Conservation (phyloP, 202 grass and related monocot species). For the Setaria viridis region DNA sequence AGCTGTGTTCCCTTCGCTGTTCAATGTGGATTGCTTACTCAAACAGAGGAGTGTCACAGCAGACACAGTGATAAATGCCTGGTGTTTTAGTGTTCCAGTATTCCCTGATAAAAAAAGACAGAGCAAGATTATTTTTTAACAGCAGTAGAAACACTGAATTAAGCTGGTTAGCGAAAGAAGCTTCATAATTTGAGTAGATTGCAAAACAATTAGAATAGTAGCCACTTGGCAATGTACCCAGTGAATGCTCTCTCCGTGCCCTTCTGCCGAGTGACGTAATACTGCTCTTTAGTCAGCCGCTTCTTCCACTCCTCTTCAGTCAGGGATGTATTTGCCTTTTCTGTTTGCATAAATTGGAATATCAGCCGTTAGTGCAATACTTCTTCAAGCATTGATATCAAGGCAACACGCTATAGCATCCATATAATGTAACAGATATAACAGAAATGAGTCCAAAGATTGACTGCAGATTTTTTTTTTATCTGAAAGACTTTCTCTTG, state of each 20-base stretch:
- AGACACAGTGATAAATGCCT: conserved; percentile 76
- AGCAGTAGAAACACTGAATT: background rate
- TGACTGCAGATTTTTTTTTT: background rate
- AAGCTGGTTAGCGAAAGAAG: background rate
- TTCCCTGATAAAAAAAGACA: conserved; percentile 63
- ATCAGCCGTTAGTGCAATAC: conserved; percentile 3
- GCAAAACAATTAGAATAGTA: conserved; percentile 15
- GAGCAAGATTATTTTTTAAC: conserved; percentile 28
- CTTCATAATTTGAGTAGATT: conserved; percentile 28
- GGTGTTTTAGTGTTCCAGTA: conserved; percentile 82
- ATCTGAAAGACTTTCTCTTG: background rate
- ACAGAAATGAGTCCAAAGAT: background rate
- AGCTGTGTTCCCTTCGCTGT: background rate
- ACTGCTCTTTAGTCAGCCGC: conserved; percentile 71
- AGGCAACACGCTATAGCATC: background rate
- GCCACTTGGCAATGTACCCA: conserved; percentile 57
- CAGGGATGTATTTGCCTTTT: conserved; percentile 46
- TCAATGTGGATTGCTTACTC: conserved; percentile 58
- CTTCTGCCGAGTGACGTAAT: conserved; percentile 80
- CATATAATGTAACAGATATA: background rate
- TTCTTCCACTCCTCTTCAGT: conserved; percentile 86
- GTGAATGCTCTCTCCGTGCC: conserved; percentile 92
- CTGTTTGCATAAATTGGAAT: conserved; percentile 34
- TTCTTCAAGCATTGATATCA: conserved; percentile 21
- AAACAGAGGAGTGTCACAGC: conserved; percentile 86